Base-by-base conservation (phyloP, 164 flowering plant genomes). In the Amborella trichopoda region DNA sequence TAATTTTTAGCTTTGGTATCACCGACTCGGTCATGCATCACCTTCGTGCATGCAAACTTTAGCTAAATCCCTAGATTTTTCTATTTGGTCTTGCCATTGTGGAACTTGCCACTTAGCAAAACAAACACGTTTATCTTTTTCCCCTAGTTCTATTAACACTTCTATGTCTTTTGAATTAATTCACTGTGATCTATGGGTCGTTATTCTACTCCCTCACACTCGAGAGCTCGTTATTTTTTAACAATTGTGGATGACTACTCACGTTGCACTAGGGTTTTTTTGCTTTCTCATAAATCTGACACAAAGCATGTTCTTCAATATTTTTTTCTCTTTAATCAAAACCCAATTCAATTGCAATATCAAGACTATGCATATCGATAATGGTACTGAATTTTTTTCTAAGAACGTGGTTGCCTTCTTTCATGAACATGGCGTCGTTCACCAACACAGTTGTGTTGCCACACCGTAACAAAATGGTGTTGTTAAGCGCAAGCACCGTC, bases 211-310 rank as follows among this genome's bases (percentile, higher is more conserved):
- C 23, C 38, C 3, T 28, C 23, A 9, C 4, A 13, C 21, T 17
- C 25, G 8, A 24, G 50, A 5, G 36, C 37, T 1, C 14, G 13
- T 0, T 48, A 22, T 23, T 48, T 33, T 23, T 16, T 48, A 1
- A 58, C 55, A 3, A 40, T 59, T 1, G 47, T 64, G 0, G 55
- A 63, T 52, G 53, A 56, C 38, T 57, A n/a, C 14, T 10, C 47
- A 18, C 33, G 39, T 0, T 20, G 17, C 19, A 58, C 58, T 3
- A 52, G 67, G 51, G 16, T 52, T 1, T 63, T 27, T 19, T 25
- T 62, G 1, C 28, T 43, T 49, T n/a, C 11, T 2, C 14, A 24
- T 19, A 55, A 50, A 26, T 24, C 39, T 45, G 24, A 55, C 36
- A 23, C 21, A 13, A 3, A n/a, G 11, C 5, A n/a, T 24, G 4